These are phyloP conservation scores for Saccharomycopsis javanensis DNA, from an alignment of 805 yeast species.

Conservation along the genomic window DNA sequence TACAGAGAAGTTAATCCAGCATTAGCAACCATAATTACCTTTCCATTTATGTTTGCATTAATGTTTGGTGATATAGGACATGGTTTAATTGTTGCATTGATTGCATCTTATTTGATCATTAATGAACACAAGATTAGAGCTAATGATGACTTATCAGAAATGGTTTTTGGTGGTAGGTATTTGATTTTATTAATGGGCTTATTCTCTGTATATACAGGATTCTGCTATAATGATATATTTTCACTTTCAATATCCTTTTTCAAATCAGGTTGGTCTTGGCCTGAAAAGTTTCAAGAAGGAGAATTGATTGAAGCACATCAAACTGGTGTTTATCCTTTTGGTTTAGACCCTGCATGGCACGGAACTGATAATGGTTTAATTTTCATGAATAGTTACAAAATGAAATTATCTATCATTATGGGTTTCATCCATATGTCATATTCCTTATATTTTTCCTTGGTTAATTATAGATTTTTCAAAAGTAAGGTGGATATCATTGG, in stretches of 20 bases:
- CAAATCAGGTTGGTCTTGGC: slow-evolving; percentile 92
- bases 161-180: slow-evolving; percentile 93
- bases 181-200: slow-evolving; percentile 85
- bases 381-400: slow-evolving; percentile 91
- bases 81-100: slow-evolving; percentile 72
- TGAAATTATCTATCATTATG: slow-evolving; percentile 91
- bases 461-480: slow-evolving; percentile 61
- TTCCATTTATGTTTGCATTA: slow-evolving; percentile 97
- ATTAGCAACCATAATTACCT: slow-evolving; percentile 85
- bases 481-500: slow-evolving; percentile 78
- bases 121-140: slow-evolving; percentile 62
- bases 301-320: slow-evolving; percentile 58
- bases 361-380: slow-evolving; percentile 87
- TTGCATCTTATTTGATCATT: slow-evolving; percentile 60
- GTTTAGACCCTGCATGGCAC: slow-evolving; percentile 94
- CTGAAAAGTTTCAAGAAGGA: slow-evolving; percentile 58
- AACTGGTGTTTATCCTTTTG: slow-evolving; percentile 62
- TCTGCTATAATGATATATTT: slow-evolving; percentile 87
- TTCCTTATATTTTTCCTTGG: slow-evolving; percentile 75
- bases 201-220: slow-evolving; percentile 92
- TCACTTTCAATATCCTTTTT: slow-evolving; percentile 86
- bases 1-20: slow-evolving; percentile 97
- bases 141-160: slow-evolving; percentile 85
- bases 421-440: slow-evolving; percentile 94
- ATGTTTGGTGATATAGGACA: slow-evolving; percentile 99